Evolutionary conservation across 495 filamentous ascomycete species (phyloP).

Genomic region (Neurospora sp.): DNA sequence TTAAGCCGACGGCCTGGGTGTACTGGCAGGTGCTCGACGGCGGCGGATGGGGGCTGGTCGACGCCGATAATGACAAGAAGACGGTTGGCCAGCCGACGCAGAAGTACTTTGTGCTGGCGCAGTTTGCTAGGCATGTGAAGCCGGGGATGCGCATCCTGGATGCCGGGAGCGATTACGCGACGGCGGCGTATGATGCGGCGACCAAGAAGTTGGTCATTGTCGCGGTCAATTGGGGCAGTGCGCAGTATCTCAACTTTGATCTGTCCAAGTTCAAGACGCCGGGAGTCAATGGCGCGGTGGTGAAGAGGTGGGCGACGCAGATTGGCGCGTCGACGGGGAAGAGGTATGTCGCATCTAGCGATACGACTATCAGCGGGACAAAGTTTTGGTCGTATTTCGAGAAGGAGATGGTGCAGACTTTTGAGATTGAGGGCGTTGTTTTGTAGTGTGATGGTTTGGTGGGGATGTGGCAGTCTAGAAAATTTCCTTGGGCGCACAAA

Average conservation of each 20-base stretch:
- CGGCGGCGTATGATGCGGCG: conserved; percentile 25
- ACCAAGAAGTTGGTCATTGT: conserved; percentile 24
- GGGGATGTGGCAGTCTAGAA: not conserved
- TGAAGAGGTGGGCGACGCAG: conserved; percentile 26
- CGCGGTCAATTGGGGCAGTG: conserved; percentile 25
- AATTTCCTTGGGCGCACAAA: not conserved
- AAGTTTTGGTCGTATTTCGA: conserved; percentile 23
- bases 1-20: conserved; percentile 30
- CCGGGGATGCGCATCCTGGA: conserved; percentile 27
- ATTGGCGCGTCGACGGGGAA: conserved; percentile 16
- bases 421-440: conserved; percentile 17
- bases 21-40: conserved; percentile 31
- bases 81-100: conserved; percentile 17
- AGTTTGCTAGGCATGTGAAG: conserved; percentile 25
- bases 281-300: conserved; percentile 16
- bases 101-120: conserved; percentile 28
- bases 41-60: conserved; percentile 26
- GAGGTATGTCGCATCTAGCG: conserved; percentile 18
- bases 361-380: conserved; percentile 18
- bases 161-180: conserved; percentile 20
- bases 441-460: not conserved
- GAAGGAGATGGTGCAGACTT: conserved; percentile 19
- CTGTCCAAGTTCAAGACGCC: conserved; percentile 16
- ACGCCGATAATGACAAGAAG: conserved; percentile 19
- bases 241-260: conserved; percentile 29